Conservation (phyloP, 495 filamentous ascomycete genomes). For the Penicillium paxilli region DNA sequence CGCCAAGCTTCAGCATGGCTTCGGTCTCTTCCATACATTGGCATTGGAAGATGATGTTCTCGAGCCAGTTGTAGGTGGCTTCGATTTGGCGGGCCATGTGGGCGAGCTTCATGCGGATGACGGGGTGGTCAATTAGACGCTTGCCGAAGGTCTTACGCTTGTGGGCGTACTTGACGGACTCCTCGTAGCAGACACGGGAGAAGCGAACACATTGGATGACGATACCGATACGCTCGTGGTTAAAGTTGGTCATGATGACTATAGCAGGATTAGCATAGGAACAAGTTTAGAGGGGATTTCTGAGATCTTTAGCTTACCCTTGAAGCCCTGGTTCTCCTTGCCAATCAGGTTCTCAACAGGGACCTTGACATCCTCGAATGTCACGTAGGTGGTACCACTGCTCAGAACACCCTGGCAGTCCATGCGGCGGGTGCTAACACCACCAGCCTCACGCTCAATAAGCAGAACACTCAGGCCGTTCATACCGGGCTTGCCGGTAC, state of each 20-base stretch:
- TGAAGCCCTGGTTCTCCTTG: conserved; percentile 98
- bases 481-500: conserved; percentile 85
- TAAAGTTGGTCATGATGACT: conserved; percentile 99
- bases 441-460: conserved; percentile 76
- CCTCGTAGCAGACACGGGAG: conserved; percentile 95
- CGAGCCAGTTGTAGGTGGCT: conserved; percentile 94
- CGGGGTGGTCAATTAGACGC: conserved; percentile 91
- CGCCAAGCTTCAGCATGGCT: conserved; percentile 93
- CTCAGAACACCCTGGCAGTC: conserved; percentile 98
- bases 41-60: conserved; percentile 93
- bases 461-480: conserved; percentile 86
- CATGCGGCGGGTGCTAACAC: conserved; percentile 91
- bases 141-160: conserved; percentile 96
- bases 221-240: conserved; percentile 97
- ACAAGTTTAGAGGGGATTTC: conserved; percentile 4
- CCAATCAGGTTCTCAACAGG: conserved; percentile 97
- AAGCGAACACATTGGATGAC: conserved; percentile 97
- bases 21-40: conserved; percentile 89
- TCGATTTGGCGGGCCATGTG: conserved; percentile 99
- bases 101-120: conserved; percentile 96
- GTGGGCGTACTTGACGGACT: conserved; percentile 92
- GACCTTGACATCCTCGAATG: conserved; percentile 97
- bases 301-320: no score
- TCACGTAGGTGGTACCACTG: conserved; percentile 92
- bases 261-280: conserved; percentile 1